Evolutionary conservation across 306 rosid species (phyloP).

Genomic region (Rosa lucieae): DNA sequence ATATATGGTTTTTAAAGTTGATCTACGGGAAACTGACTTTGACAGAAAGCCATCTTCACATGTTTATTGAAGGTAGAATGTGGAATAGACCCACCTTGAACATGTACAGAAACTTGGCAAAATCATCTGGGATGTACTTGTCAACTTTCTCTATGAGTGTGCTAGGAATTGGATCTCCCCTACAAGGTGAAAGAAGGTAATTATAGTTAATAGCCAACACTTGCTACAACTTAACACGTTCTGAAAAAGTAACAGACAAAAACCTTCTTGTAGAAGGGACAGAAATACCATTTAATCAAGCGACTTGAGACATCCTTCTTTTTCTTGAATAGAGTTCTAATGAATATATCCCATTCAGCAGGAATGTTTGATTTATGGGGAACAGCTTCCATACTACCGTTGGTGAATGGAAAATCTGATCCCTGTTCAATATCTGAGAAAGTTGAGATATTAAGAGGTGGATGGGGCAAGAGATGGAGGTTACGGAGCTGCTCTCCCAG

Average conservation of each 20-base stretch:
- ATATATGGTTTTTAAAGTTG: not conserved
- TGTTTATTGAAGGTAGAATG: not conserved
- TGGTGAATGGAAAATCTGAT: constrained; percentile 28
- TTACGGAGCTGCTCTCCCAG: constrained; percentile 75
- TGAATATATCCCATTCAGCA: constrained; percentile 67
- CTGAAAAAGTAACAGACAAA: not conserved
- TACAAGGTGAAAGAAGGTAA: constrained; percentile 35
- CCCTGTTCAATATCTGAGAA: constrained; percentile 39
- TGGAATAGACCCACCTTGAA: constrained; percentile 71
- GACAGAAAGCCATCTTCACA: not conserved
- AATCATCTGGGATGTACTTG: constrained; percentile 76
- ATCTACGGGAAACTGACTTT: not conserved
- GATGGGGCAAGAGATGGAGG: constrained; percentile 86
- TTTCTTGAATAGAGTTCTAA: constrained; percentile 59
- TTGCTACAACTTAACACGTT: not conserved
- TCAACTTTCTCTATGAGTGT: constrained; percentile 68
- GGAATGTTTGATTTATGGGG: constrained; percentile 46
- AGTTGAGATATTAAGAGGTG: constrained; percentile 46
- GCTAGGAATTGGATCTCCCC: constrained; percentile 86
- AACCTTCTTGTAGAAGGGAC: not conserved
- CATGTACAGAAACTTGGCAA: constrained; percentile 45
- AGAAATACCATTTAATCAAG: constrained; percentile 71
- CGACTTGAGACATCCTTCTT: constrained; percentile 60
- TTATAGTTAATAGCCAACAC: not conserved
- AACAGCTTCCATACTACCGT: constrained; percentile 33